Base-by-base conservation (phyloP, 2,329 filamentous ascomycete genomes). In the Colletotrichum noveboracense region DNA sequence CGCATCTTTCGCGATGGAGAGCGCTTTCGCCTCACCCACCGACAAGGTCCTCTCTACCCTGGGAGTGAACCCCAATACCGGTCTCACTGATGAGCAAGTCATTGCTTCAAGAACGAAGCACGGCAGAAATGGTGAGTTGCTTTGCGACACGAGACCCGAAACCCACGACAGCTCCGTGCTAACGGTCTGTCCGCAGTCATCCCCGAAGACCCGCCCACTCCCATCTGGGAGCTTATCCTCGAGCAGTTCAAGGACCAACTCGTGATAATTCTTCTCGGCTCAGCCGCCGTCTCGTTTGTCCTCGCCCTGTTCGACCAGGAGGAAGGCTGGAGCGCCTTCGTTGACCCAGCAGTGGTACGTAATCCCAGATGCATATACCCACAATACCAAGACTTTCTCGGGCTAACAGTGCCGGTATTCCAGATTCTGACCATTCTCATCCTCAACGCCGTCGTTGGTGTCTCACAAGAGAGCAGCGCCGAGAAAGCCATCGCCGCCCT, bases 181-280 rank as follows among this genome's bases (percentile, higher is more conserved):
- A 34, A 76, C 62, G 38, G 66, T 48, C 58, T 48, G 70, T 67
- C 66, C 58, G 12, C 78, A 92, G 90, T 89, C 64, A 92, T 92
- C 77, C 86, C 90, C 61, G 97, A 99, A 87, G 97, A 99, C 79
- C 97, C 97, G 70, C 96, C 97, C 5, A 99, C 97, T 36, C 97
- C 97, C 52, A 85, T 99, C 64, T 99, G 96, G 97, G 92, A 98
- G 86, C 93, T 99, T 78, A 95, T 99, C 71, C 91, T 99, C 75
- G 97, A 99, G 87, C 97, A 99, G 85, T 99, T 99, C 91, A 98
- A 99, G 87, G 97, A 99, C 84, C 97, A 99, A 86, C 92, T 99
- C 64, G 97, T 99, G 79, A 91, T 99, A 70, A 99, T 99, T 80
- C 90, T 99, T 26, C 91, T 99, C 66, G 97, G 93, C 70, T 98